Evolutionary conservation across 2,329 filamentous ascomycete genomes (phyloP).

Genomic region (Aspergillus sp.): DNA sequence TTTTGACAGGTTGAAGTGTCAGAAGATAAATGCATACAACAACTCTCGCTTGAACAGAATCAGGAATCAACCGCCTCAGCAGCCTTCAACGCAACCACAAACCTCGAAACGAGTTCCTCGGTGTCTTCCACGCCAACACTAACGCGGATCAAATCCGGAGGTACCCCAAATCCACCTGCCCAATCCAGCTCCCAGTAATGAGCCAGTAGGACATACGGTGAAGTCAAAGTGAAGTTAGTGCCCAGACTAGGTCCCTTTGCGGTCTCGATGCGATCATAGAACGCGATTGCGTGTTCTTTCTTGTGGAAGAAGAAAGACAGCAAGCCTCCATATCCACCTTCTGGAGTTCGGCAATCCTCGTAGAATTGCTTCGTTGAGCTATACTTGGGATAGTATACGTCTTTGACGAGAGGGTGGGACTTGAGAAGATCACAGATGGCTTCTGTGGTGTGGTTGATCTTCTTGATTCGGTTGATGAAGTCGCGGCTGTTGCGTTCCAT

Average conservation of each 20-base stretch:
- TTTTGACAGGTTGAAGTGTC: too few species aligned
- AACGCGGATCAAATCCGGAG: conserved; percentile 2
- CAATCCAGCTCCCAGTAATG: conserved; percentile 1
- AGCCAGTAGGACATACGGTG: background rate
- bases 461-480: background rate
- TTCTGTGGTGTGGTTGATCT: background rate
- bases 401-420: background rate
- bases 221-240: background rate
- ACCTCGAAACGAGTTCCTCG: background rate
- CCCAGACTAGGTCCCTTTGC: conserved; percentile 6
- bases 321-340: conserved; percentile 2
- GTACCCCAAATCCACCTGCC: background rate
- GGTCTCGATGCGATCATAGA: conserved; percentile 1
- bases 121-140: background rate
- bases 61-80: background rate
- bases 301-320: background rate
- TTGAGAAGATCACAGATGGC: background rate
- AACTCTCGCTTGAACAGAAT: too few species aligned
- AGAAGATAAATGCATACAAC: too few species aligned
- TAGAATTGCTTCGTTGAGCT: background rate
- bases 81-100: background rate
- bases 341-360: background rate
- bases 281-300: background rate
- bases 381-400: conserved; percentile 2
- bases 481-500: conserved; percentile 4